These are phyloP conservation scores for Phytophthora fragariae DNA, from an alignment of 352 stramenopile genomes.

Conservation along the genomic window DNA sequence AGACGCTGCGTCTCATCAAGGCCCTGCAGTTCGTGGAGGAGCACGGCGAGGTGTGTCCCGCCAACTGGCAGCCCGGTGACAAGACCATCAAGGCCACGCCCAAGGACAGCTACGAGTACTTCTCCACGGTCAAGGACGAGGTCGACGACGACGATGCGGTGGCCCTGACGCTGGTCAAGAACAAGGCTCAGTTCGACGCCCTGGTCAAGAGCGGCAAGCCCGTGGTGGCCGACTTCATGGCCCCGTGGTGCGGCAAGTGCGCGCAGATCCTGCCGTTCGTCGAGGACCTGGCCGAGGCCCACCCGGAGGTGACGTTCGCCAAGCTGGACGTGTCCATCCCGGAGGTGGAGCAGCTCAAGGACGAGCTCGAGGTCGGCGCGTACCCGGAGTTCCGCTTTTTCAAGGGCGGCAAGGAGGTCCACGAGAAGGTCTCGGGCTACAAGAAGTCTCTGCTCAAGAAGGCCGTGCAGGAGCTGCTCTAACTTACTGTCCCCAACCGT, in stretches of 20 bases:
- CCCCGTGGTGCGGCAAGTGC: slow-evolving; percentile 91
- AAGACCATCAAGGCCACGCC: slow-evolving; percentile 91
- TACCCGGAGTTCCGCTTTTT: slow-evolving; percentile 90
- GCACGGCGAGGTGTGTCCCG: slow-evolving; percentile 93
- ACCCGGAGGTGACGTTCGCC: slow-evolving; percentile 79
- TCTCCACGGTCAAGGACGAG: slow-evolving; percentile 72
- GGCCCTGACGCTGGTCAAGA: slow-evolving; percentile 62
- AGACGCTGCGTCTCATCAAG: slow-evolving; percentile 93
- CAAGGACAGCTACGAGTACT: slow-evolving; percentile 86
- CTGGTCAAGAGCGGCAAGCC: slow-evolving; percentile 75
- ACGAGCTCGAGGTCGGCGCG: slow-evolving; percentile 72
- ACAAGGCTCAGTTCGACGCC: slow-evolving; percentile 66
- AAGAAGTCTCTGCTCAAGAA: slow-evolving; percentile 87
- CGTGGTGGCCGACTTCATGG: slow-evolving; percentile 85
- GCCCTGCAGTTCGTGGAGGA: slow-evolving; percentile 94
- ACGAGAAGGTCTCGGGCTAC: slow-evolving; percentile 79
- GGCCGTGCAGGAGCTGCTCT: slow-evolving; percentile 64
- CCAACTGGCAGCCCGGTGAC: slow-evolving; percentile 93
- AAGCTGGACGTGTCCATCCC: slow-evolving; percentile 80
- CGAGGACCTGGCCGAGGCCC: slow-evolving; percentile 67
- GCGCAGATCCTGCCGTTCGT: slow-evolving; percentile 84
- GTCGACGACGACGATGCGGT: slow-evolving; percentile 50
- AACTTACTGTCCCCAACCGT: slow-evolving; percentile 26
- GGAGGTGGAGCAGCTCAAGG: slow-evolving; percentile 80
- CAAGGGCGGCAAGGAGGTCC: slow-evolving; percentile 82